Evolutionary conservation across 1,284 basidiomycete species (phyloP).

Genomic region (Lignosus rhinocerotis): DNA sequence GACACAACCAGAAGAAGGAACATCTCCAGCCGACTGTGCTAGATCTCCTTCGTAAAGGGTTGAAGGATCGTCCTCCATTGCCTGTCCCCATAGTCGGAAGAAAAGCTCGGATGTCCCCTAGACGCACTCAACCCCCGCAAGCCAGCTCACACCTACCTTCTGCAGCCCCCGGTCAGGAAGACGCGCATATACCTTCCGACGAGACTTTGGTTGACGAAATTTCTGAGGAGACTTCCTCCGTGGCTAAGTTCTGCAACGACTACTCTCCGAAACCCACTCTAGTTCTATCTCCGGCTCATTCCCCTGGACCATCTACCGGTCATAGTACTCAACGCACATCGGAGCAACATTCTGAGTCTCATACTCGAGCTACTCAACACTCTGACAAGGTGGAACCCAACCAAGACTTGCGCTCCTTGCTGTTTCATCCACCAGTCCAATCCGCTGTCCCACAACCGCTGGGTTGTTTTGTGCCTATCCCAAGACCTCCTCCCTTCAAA

Average conservation of each 20-base stretch:
- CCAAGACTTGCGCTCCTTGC: constrained; percentile 1
- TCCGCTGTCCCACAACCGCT: too few relatives aligned
- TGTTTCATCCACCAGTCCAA: neutral
- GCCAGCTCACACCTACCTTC: neutral
- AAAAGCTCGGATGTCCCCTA: neutral
- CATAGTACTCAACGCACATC: neutral
- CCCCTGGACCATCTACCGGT: neutral
- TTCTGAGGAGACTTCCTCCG: neutral
- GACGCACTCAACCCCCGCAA: neutral
- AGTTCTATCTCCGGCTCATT: neutral
- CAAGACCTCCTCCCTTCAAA: neutral
- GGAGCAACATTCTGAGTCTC: neutral
- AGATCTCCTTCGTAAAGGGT: constrained; percentile 29
- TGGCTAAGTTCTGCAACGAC: neutral
- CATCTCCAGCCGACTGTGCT: constrained; percentile 24
- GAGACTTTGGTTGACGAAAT: constrained; percentile 19
- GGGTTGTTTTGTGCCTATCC: neutral
- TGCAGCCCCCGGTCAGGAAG: neutral
- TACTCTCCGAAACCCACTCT: neutral
- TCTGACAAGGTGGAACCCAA: neutral
- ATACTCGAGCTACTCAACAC: neutral
- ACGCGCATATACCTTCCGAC: constrained; percentile 22
- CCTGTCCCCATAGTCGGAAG: neutral
- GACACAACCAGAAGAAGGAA: constrained; percentile 3
- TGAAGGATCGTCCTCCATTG: constrained; percentile 4